A percentile compares a stretch with the other conserved stretches of the same genome.
phyloP scores from a whole-genome alignment of 176 grass and related monocot species.

The Urochloa ruziziensis region DNA sequence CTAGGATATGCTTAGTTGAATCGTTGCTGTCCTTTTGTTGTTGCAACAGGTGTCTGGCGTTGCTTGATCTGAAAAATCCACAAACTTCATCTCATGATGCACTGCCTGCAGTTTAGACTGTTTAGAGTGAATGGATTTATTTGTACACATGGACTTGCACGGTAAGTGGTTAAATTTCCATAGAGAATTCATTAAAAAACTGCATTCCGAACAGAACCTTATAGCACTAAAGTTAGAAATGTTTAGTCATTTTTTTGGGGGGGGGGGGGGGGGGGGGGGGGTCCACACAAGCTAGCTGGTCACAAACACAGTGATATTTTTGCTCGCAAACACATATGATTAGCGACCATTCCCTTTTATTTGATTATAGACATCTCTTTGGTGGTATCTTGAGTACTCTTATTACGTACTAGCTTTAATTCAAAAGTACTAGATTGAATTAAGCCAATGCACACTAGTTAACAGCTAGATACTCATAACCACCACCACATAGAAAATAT shows the following conservation, averaged over 20 bases:
- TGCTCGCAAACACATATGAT: neutral
- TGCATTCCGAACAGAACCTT: neutral
- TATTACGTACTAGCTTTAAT: neutral
- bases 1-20: neutral
- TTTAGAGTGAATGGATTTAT: neutral
- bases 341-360: no score
- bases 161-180: neutral
- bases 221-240: neutral
- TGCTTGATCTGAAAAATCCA: neutral
- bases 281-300: neutral
- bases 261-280: no score
- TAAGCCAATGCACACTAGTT: neutral
- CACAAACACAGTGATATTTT: no score
- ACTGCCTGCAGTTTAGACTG: no score
- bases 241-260: no score
- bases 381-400: neutral
- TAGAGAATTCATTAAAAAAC: neutral
- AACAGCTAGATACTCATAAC: slow-evolving; percentile 29
- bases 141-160: neutral
- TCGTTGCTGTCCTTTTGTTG: neutral
- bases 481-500: neutral
- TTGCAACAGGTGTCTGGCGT: neutral
- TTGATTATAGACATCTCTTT: neutral
- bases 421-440: neutral
- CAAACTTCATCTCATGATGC: neutral